phyloP scores from a whole-genome alignment of 257 asterid species.

The Jaltomata sinuosa region DNA sequence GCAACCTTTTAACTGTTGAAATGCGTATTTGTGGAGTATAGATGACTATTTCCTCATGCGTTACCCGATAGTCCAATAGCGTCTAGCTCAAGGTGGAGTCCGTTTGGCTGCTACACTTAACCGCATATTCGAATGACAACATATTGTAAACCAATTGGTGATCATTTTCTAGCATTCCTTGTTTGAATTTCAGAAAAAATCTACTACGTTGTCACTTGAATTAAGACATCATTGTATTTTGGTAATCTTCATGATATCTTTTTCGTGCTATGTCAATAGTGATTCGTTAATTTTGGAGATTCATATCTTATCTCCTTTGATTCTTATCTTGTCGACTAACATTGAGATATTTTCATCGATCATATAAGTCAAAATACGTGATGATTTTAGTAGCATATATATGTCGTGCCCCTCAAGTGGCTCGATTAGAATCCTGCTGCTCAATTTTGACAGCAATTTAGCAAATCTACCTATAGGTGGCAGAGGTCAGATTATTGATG shows the following conservation, averaged over 20 bases:
- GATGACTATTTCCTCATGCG: constrained; percentile 66
- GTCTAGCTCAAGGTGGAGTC: constrained; percentile 88
- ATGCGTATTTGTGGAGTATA: constrained; percentile 17
- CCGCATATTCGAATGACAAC: constrained; percentile 52
- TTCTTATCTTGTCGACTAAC: too few relatives aligned
- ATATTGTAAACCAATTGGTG: neutral
- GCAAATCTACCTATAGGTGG: neutral
- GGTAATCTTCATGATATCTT: too few relatives aligned
- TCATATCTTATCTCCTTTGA: too few relatives aligned
- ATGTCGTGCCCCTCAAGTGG: neutral
- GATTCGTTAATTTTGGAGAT: too few relatives aligned
- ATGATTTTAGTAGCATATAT: neutral
- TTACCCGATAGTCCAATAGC: constrained; percentile 43
- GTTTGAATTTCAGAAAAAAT: neutral
- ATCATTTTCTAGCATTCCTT: neutral
- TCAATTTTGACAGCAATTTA: neutral
- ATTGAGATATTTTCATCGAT: too few relatives aligned
- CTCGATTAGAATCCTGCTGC: neutral
- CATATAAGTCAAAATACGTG: neutral
- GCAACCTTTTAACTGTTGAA: neutral
- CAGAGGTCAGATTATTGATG: too few relatives aligned
- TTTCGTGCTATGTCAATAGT: too few relatives aligned
- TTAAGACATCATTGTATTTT: neutral
- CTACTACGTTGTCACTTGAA: neutral
- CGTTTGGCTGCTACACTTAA: constrained; percentile 82